Base-by-base conservation (phyloP, 352 stramenopile species). In the Phytophthora litchii region DNA sequence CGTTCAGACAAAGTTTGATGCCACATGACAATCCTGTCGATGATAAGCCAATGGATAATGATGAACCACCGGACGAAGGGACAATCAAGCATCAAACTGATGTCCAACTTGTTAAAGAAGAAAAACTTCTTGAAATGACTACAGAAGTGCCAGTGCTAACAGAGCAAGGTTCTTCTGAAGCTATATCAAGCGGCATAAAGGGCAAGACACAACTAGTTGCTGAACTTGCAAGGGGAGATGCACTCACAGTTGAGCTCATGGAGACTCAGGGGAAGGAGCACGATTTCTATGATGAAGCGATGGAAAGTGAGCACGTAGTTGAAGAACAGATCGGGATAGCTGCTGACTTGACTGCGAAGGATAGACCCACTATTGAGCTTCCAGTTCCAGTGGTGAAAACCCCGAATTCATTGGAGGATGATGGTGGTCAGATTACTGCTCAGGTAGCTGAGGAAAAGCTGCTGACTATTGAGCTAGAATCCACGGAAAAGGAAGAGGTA, bases 1-100 rank as follows among this genome's bases (percentile, higher is more conserved):
- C 32, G 1, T 49, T 70, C 3, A 57, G 54, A 16, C 50, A 20
- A 21, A 13, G 59, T 16, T n/a, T 74, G n/a, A 25, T 29, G 5
- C 3, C 9, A 16, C n/a, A 52, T 25, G 23, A 19, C 10, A 42
- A 34, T 29, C 25, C 13, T 23, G 21, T 34, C 4, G n/a, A 51
- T 54, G 43, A 40, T 31, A 29, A 48, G 2, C n/a, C 20, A 35
- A 29, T 13, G 14, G 29, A 53, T 34, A 19, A 44, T 1, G 21
- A 45, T 20, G 23, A 21, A 48, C 8, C 13, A 19, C 11, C n/a
- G 2, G 13, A 35, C 4, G 32, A 56, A 12, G 0, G 13, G 58
- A 29, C 17, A 12, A 54, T 3, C 17, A 35, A 36, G 11, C 38
- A 58, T 32, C 35, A 62, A 42, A n/a, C 23, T 19, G 19, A 9